Evolutionary conservation across 2,329 filamentous ascomycete genomes (phyloP).

Genomic region (Grosmannia serpens): DNA sequence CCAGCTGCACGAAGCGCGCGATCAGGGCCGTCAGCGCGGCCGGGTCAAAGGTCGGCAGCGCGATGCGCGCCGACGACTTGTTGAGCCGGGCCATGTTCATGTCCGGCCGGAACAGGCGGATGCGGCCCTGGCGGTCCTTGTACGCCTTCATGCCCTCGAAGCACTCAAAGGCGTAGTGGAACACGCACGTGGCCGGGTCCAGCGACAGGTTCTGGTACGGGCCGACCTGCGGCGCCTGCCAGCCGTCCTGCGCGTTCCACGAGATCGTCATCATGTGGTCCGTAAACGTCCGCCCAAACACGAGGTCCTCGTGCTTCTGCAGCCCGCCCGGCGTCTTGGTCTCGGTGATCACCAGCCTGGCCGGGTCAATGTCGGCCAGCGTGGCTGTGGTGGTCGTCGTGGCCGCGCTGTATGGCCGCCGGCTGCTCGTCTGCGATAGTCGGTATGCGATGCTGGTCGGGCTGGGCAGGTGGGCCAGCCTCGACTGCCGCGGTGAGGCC

Average conservation of each 20-base stretch:
- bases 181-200: conserved; percentile 90
- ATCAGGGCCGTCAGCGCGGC: conserved; percentile 71
- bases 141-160: conserved; percentile 99
- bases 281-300: conserved; percentile 88
- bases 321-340: conserved; percentile 66
- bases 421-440: conserved; percentile 8
- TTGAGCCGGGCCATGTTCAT: conserved; percentile 96
- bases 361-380: conserved; percentile 62
- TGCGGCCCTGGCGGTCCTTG: conserved; percentile 66
- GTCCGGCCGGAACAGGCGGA: conserved; percentile 85
- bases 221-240: conserved; percentile 70
- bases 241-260: conserved; percentile 79
- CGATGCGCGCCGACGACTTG: conserved; percentile 82
- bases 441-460: not conserved
- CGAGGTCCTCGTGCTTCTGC: conserved; percentile 63
- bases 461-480: not conserved
- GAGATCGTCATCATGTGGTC: conserved; percentile 96
- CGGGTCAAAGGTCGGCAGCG: conserved; percentile 74
- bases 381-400: conserved; percentile 37
- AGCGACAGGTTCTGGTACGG: conserved; percentile 97
- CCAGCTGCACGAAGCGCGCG: conserved; percentile 64
- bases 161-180: conserved; percentile 96
- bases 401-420: conserved; percentile 39
- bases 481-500: conserved; percentile 14
- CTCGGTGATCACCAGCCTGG: conserved; percentile 62